Evolutionary conservation across 2,329 filamentous ascomycete species (phyloP), one percentile per base, ranked within the genome.

Genomic region (Aplosporella prunicola): DNA sequence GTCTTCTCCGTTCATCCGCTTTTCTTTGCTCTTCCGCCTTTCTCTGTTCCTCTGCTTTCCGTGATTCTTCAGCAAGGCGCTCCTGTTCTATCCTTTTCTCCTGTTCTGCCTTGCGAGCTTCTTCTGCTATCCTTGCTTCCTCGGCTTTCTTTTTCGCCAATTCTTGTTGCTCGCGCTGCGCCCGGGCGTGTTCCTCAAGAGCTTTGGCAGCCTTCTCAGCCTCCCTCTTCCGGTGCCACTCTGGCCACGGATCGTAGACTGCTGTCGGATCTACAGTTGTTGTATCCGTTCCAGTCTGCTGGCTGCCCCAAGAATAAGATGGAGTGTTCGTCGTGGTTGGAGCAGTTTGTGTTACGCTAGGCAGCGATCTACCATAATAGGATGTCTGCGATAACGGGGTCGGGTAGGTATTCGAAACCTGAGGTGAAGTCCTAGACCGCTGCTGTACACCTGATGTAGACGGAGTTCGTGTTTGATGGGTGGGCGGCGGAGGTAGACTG

Each of bases 181-280:
- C 52, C 38, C 61, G 58, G n/a, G 54, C 56, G 18, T 49, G 49
- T 42, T 58, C 53, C 43, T 57, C 53, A 2, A 50, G 44, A 14
- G 49, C 58, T 43, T 57, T 56, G 28, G 53, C 51, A n/a, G 50
- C 51, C 11, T 51, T 51, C 14, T 43, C 32, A 2, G 47, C 50
- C 49, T 62, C 48, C 29, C 57, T 47, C 46, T 64, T 61, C 24
- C 66, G 55, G 42, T 68, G 61, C 33, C 67, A 62, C 41, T 68
- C 64, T 3, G 64, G 64, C 52, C 65, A 71, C 3, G 68, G 67
- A 41, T 74, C 68, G 42, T 73, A 74, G 3, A 73, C 66, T 31
- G 68, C 65, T 30, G 58, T 68, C 3, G 71, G 70, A 49, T 73
- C 66, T 14, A 74, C 67, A 2, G 69, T 72, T 3, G 37, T 13